Conservation (phyloP, 495 filamentous ascomycete genomes). For the Tetracladium marchalianum region DNA sequence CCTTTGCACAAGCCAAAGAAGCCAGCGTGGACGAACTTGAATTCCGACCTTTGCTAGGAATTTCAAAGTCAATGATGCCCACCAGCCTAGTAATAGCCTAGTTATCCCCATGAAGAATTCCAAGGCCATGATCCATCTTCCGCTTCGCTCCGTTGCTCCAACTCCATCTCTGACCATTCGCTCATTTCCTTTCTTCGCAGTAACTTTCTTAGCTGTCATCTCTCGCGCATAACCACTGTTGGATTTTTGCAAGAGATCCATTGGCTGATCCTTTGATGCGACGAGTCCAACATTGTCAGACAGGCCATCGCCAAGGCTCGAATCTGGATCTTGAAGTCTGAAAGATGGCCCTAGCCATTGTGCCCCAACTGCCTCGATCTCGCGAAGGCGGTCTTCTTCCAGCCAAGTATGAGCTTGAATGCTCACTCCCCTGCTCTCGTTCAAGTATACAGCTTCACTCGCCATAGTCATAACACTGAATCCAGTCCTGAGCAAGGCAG, state of each 20-base stretch:
- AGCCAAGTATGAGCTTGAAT: slow-evolving; percentile 82
- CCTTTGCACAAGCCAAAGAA: slow-evolving; percentile 41
- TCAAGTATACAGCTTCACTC: slow-evolving; percentile 89
- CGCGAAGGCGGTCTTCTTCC: slow-evolving; percentile 65
- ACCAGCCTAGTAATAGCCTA: slow-evolving; percentile 51
- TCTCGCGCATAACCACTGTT: slow-evolving; percentile 49
- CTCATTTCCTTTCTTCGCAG: slow-evolving; percentile 46
- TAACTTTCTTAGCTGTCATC: slow-evolving; percentile 18
- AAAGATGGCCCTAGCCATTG: slow-evolving; percentile 36
- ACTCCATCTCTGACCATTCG: slow-evolving; percentile 52
- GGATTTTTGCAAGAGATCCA: slow-evolving; percentile 20
- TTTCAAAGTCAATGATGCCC: slow-evolving; percentile 42
- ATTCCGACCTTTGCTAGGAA: slow-evolving; percentile 52
- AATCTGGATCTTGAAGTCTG: slow-evolving; percentile 24
- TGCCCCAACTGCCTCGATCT: slow-evolving; percentile 49
- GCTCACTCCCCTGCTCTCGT: slow-evolving; percentile 71
- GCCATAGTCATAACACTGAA: slow-evolving; percentile 84
- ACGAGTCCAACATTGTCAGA: slow-evolving; percentile 42
- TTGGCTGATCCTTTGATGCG: slow-evolving; percentile 22
- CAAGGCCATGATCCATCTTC: slow-evolving; percentile 60
- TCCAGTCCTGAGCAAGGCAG: slow-evolving; percentile 71
- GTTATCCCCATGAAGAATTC: slow-evolving; percentile 67
- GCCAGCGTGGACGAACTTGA: slow-evolving; percentile 48
- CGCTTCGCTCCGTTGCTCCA: slow-evolving; percentile 62
- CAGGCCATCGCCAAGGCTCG: slow-evolving; percentile 26